phyloP scores from a whole-genome alignment of 116 monocot species.

The Dioscorea cayenensis region DNA sequence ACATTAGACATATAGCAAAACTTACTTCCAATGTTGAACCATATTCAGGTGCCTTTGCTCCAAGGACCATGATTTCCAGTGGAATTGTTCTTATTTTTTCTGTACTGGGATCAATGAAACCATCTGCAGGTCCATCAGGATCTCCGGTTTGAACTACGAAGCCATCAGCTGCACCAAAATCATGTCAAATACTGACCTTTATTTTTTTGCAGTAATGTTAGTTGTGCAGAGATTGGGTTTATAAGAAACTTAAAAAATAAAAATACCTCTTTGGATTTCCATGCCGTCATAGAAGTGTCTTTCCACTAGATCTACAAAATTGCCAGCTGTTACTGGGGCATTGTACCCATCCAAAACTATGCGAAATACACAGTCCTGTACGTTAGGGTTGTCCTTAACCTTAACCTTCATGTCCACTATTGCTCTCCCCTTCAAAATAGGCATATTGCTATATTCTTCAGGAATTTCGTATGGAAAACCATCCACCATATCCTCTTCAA shows the following conservation, averaged over 20 bases:
- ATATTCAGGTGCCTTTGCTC: conserved; percentile 82
- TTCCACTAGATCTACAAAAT: conserved; percentile 85
- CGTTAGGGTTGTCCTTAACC: conserved; percentile 87
- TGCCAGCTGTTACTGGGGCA: conserved; percentile 92
- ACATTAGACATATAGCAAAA: not conserved
- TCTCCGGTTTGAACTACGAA: conserved; percentile 99
- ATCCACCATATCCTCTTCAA: conserved; percentile 99
- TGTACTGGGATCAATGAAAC: conserved; percentile 92
- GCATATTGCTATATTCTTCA: conserved; percentile 79
- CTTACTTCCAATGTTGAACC: conserved; percentile 90
- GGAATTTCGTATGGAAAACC: conserved; percentile 90
- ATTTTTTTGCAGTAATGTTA: too few relatives aligned
- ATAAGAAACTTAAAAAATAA: not conserved
- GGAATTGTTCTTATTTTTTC: conserved; percentile 78
- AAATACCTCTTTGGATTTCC: conserved; percentile 93
- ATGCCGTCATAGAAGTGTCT: conserved; percentile 98
- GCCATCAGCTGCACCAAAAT: conserved; percentile 77
- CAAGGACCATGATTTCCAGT: conserved; percentile 75
- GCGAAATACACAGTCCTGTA: conserved; percentile 78
- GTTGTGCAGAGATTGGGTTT: not conserved
- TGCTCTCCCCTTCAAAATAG: conserved; percentile 87
- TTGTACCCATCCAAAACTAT: conserved; percentile 96
- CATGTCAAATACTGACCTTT: not conserved
- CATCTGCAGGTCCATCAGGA: conserved; percentile 94
- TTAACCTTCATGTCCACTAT: conserved; percentile 97